Base-by-base conservation (phyloP, 805 yeast species). In the Cyberlindnera suaveolens region DNA sequence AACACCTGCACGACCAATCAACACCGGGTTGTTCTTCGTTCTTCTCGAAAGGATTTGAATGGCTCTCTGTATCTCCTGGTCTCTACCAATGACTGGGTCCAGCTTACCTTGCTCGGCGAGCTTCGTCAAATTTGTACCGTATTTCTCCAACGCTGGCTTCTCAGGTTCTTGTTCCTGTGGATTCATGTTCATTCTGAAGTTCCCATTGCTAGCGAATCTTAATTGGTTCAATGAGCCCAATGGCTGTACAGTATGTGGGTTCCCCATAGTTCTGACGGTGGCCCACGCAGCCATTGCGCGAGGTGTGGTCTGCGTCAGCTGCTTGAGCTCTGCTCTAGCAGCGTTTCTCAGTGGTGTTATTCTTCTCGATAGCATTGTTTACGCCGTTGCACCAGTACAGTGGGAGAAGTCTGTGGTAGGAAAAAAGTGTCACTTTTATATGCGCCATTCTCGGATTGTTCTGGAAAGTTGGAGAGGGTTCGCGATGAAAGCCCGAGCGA, bases 61-160 rank as follows among this genome's bases (percentile, higher is more conserved):
- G 0, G 98, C 91, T 46, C 99, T 72, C 45, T 91, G 75, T 44
- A 91, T 93, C 60, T 93, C 98, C 49, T 90, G 96, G 57, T 93
- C 98, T 49, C 98, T 73, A 3, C 99, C 99, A 56, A 91, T 93
- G 18, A 93, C 98, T 0, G 99, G 99, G 57, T 91, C 99, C 32
- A 91, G 70, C 55, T 87, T 87, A 26, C 98, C 98, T 42, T 85
- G 86, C 48, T 75, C 73, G 2, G 99, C 99, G 51, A 91, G 62
- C 45, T 82, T 79, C 1, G 98, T 93, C 48, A 91, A 66, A 61
- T 93, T 91, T 0, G 85, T 76, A 18, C 96, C 99, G 60, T 68
- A 91, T 57, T 82, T 80, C 53, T 88, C 88, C 46, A 91, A 66
- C 0, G 97, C 95, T 1, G 91, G 85, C 48, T 80, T 74, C 17